These are phyloP conservation scores for Cytospora schulzeri DNA, from an alignment of 2,329 filamentous ascomycete species.

Conservation along the genomic window DNA sequence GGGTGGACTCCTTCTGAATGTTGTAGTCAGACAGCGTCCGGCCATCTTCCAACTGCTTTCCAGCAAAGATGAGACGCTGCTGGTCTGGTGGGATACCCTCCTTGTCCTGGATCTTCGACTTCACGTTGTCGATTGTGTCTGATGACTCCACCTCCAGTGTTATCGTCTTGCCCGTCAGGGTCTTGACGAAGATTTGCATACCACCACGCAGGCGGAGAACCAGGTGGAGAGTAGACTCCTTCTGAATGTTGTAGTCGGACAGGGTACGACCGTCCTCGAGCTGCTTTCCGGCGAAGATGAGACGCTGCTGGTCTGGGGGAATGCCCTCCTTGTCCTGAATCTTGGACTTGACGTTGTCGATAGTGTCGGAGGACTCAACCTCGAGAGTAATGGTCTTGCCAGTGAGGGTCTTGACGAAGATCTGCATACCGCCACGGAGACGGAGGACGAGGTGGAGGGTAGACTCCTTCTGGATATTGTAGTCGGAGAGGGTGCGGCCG, in stretches of 20 bases:
- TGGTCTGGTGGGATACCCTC: slow-evolving; percentile 72
- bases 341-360: slow-evolving; percentile 93
- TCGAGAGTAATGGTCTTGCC: slow-evolving; percentile 95
- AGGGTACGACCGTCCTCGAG: slow-evolving; percentile 89
- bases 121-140: slow-evolving; percentile 72
- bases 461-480: slow-evolving; percentile 94
- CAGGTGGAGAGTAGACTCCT: slow-evolving; percentile 80
- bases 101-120: slow-evolving; percentile 72
- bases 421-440: slow-evolving; percentile 88
- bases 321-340: slow-evolving; percentile 95
- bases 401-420: slow-evolving; percentile 84
- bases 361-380: slow-evolving; percentile 86
- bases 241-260: slow-evolving; percentile 96
- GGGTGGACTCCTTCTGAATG: slow-evolving; percentile 78
- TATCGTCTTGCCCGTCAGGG: slow-evolving; percentile 70
- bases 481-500: slow-evolving; percentile 84
- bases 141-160: slow-evolving; percentile 69
- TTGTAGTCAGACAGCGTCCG: slow-evolving; percentile 86
- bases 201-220: slow-evolving; percentile 81
- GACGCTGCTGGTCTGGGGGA: slow-evolving; percentile 88
- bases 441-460: slow-evolving; percentile 85
- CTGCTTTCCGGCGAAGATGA: slow-evolving; percentile 94
- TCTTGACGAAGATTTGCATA: slow-evolving; percentile 77
- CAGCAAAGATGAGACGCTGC: slow-evolving; percentile 70
- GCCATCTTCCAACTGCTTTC: slow-evolving; percentile 74